Base-by-base conservation (phyloP, 2,329 filamentous ascomycete genomes). In the Aureobasidium namibiae region DNA sequence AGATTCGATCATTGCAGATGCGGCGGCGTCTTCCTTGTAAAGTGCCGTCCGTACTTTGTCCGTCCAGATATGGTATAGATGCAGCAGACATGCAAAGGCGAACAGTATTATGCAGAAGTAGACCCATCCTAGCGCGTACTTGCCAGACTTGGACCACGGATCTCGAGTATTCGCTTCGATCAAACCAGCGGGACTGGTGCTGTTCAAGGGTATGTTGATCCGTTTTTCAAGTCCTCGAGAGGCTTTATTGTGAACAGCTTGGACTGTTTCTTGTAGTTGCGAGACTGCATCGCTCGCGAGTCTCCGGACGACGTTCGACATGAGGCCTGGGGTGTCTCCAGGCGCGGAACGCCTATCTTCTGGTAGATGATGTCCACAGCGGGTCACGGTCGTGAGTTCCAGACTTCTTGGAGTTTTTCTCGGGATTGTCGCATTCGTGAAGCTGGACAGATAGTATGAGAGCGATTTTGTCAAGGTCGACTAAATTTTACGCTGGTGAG, bases 21-120 rank as follows among this genome's bases (percentile, higher is more conserved):
- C 80, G 68, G 89, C 80, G 66, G 89, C 80, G 70, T 90, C 85
- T 69, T 94, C 86, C 75, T 95, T 92, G 76, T 94, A 89, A 61
- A 94, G 83, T 63, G 90, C 92, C 65, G 92, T 89, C 65, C 92
- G 84, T 65, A 95, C 90, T 76, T 94, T 95, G 77, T 96, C 92
- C 66, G 92, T 90, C 87, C 90, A 96, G 65, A 88, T 86, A 73
- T 96, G 88, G 79, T 92, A 96, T 69, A 89, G 80, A 65, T 90
- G 85, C 69, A 92, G 78, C 11, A 87, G 67, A 11, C 88, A 75
- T 4, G 92, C 85, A 57, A 83, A 67, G 29, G 82, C 80, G 63
- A 92, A 80, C 61, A 96, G 72, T 53, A 86, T 83, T 50, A 95
- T 72, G 56, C 88, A 85, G 68, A 96, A 95, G 73, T 95, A 96